Evolutionary conservation across 2,329 filamentous ascomycete species (phyloP).

Genomic region (Bimuria novae-zelandiae): DNA sequence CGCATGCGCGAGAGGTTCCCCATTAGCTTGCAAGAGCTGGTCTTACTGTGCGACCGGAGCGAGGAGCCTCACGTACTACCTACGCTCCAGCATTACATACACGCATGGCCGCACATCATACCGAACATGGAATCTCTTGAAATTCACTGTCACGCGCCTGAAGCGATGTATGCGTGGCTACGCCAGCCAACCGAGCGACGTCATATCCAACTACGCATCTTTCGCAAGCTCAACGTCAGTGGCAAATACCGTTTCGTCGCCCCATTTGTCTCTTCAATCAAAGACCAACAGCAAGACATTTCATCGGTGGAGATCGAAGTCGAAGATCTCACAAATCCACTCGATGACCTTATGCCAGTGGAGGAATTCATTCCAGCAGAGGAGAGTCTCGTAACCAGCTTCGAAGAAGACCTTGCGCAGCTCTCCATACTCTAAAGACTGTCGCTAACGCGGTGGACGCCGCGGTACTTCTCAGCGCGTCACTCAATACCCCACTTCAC

Average conservation of each 20-base stretch:
- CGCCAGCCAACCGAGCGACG: neutral
- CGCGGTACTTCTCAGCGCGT: too few relatives aligned
- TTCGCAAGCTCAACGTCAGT: neutral
- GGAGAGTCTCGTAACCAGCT: neutral
- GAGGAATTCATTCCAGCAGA: neutral
- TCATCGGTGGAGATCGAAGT: neutral
- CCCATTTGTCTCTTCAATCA: neutral
- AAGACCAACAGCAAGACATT: neutral
- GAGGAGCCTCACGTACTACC: neutral
- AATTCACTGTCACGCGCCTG: neutral
- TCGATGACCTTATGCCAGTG: neutral
- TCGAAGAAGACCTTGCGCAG: neutral
- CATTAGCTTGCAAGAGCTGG: neutral
- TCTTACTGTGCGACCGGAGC: neutral
- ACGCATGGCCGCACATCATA: neutral
- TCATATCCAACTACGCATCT: neutral
- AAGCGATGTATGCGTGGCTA: neutral
- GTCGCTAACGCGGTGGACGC: neutral
- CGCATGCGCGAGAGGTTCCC: slow-evolving; percentile 2
- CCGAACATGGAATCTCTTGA: neutral
- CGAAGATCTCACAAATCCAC: neutral
- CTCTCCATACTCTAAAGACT: neutral
- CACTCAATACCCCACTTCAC: too few relatives aligned
- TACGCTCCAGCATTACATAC: neutral
- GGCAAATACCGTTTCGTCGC: neutral